Evolutionary conservation across 305 asterid genomes (phyloP), one percentile per base, ranked within the genome.

Genomic region (Fraxinus nigra): DNA sequence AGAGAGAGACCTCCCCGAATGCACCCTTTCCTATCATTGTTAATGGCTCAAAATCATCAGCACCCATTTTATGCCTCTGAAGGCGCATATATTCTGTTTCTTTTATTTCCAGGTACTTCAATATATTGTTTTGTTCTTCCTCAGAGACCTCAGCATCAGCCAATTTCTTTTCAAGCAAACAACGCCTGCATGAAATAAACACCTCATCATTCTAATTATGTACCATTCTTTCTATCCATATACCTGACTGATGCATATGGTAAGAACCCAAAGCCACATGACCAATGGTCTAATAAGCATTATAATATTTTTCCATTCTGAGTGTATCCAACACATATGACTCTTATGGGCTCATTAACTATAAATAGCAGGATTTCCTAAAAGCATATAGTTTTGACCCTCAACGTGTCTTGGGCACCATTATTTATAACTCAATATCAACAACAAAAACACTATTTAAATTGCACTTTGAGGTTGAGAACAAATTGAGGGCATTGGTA

Each of bases 21-120:
- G 98, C 97, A 82, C 98, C 98, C 92, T 93, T 93, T 76, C 97
- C 97, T 75, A 93, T 93, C 94, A 93, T 93, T 35, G 98, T 93
- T 78, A 93, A 74, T 7, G 92, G 97, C 87, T 92, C 95, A 86
- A 93, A 93, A 86, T 93, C 97, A 87, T 93, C 97, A 79, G 97
- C 87, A 20, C 97, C 95, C 98, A 92, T 93, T 90, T 93, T 93
- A 86, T 92, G 97, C 91, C 98, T 93, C 87, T 93, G 98, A 82
- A 88, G 87, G 76, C 98, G 98, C 97, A 93, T 93, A 87, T 89
- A 93, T 82, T 93, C 97, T 73, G 97, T 93, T 87, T 93, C 98
- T 86, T 93, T 93, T 80, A 88, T 91, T 87, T 93, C 94, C 20
- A 93, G 94, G 84, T 89, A 84, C 90, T 93, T 93, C 80, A 87